These are phyloP conservation scores for Tolypocladium album DNA, from an alignment of 2,329 filamentous ascomycete genomes.

Conservation along the genomic window DNA sequence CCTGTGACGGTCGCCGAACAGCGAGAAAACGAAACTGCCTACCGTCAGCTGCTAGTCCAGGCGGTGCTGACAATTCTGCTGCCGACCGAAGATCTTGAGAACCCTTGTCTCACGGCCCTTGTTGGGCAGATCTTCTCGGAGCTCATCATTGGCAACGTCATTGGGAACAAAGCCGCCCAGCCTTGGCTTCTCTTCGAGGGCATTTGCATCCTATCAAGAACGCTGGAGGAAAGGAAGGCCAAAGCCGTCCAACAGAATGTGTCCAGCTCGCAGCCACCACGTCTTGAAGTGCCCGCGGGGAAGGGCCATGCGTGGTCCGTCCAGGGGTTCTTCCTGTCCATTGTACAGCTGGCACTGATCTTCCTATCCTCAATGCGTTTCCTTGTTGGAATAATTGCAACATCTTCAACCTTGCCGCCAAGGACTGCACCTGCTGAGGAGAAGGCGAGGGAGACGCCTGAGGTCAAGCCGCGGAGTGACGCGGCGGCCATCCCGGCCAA, in stretches of 20 bases:
- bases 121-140: slow-evolving; percentile 84
- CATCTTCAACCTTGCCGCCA: slow-evolving; percentile 56
- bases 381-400: slow-evolving; percentile 51
- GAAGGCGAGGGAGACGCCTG: not conserved
- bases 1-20: slow-evolving; percentile 46
- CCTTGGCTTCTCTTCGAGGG: slow-evolving; percentile 84
- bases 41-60: slow-evolving; percentile 81
- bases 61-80: slow-evolving; percentile 73
- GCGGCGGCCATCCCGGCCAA: slow-evolving; percentile 18
- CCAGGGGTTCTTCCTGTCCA: slow-evolving; percentile 41
- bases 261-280: slow-evolving; percentile 4
- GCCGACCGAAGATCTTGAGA: slow-evolving; percentile 86
- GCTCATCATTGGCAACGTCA: slow-evolving; percentile 73
- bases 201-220: slow-evolving; percentile 58
- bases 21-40: slow-evolving; percentile 65
- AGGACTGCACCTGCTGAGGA: slow-evolving; percentile 20
- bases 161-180: slow-evolving; percentile 73
- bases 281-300: slow-evolving; percentile 3
- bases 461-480: not conserved
- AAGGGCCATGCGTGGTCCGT: slow-evolving; percentile 24
- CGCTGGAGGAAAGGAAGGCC: slow-evolving; percentile 20
- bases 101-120: slow-evolving; percentile 71
- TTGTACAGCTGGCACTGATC: slow-evolving; percentile 43
- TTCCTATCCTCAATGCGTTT: slow-evolving; percentile 55
- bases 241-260: slow-evolving; percentile 7